Base-by-base conservation (phyloP, 83 land plant species). In the Larix sibirica region DNA sequence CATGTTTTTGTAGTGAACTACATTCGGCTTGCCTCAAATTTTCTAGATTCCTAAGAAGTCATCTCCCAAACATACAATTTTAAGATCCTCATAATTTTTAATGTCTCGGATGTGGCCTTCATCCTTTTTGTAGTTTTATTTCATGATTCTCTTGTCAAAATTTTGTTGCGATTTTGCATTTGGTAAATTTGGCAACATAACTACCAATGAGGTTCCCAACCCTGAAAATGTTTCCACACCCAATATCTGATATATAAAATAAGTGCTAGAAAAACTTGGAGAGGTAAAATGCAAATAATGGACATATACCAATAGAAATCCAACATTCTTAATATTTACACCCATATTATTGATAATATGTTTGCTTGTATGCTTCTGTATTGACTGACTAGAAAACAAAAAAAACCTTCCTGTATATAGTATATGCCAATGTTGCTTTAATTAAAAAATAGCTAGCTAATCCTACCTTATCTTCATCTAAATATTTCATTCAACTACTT, bases 321-420 rank as follows among this genome's bases (percentile, higher is more conserved):
- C 85, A 62, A 95, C 63, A 50, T 93, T 80, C 69, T 92, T 86
- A 4, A 86, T 89, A 88, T 96, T 96, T 31, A 96, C 92, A 74
- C 90, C 85, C 88, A 96, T 91, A 81, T 88, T 75, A 79, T 94
- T 96, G 60, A 96, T 87, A 21, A 96, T 94, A 64, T 96, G 94
- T 2, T 95, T 95, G 71, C 90, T 88, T 9, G 85, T 83, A 50
- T 84, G 87, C 5, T 85, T 70, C 69, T 87, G 88, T 31, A 84
- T 89, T 6, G 96, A 79, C 36, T 61, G 74, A 83, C 83, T 85
- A 16, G 94, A 92, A 56, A 94, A 82, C 1, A 82, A 70, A 44
- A 91, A 63, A 14, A 87, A 87, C 90, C 73, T 94, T 94, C 21
- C 73, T 84, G 77, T 90, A 94, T 24, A 92, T 85, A 75, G 86